Conservation (phyloP, 768 basidiomycete genomes). For the Scleroderma bovista region DNA sequence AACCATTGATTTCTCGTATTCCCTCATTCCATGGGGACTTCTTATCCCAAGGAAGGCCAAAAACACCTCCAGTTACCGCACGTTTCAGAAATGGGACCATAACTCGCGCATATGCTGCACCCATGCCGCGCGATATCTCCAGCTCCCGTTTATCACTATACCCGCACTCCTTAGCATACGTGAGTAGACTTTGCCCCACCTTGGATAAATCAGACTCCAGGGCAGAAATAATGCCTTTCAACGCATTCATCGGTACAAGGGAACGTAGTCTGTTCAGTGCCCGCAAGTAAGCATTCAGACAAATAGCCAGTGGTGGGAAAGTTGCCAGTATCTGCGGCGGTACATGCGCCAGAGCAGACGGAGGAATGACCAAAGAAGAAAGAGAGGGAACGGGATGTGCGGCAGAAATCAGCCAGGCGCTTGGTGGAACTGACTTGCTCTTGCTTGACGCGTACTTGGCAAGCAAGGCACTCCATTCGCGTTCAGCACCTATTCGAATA, state of each 20-base stretch:
- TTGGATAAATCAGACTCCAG: conserved; percentile 48
- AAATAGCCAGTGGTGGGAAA: conserved; percentile 70
- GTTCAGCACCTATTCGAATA: conserved; percentile 19
- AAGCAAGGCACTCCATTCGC: conserved; percentile 31
- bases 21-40: not conserved
- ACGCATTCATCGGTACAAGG: conserved; percentile 64
- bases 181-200: conserved; percentile 41
- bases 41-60: conserved; percentile 35
- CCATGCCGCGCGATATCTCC: conserved; percentile 42
- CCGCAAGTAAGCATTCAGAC: conserved; percentile 66
- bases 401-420: conserved; percentile 46
- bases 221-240: conserved; percentile 41
- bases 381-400: conserved; percentile 28
- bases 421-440: conserved; percentile 30
- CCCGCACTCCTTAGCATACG: conserved; percentile 36
- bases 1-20: not conserved
- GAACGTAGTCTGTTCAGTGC: conserved; percentile 78
- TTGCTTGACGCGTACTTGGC: conserved; percentile 13
- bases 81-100: conserved; percentile 68
- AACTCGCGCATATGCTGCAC: conserved; percentile 52
- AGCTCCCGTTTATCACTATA: conserved; percentile 30
- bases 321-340: conserved; percentile 69
- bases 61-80: conserved; percentile 73
- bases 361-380: conserved; percentile 13
- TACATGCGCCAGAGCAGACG: conserved; percentile 43